Evolutionary conservation across 139 green algal species (phyloP), one percentile per base, ranked within the genome.

Genomic region (Nannochloris sp.): DNA sequence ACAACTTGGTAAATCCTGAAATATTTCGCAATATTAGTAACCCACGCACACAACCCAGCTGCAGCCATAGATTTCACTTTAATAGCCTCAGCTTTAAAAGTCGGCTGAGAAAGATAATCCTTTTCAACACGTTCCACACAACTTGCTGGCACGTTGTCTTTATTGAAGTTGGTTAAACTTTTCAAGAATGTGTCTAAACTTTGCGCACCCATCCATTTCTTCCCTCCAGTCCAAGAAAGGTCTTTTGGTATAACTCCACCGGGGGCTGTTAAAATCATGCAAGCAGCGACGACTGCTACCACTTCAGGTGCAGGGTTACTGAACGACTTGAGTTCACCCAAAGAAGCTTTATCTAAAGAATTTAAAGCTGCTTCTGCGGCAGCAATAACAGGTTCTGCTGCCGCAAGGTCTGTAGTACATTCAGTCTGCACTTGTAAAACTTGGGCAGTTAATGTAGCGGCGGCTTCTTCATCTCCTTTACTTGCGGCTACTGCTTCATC

Each of bases 11-110:
- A 95, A 56, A 97, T 92, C 42, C 88, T 77, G 85, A 91, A 92
- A 77, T 96, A 97, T 72, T 94, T 94, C 82, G 79, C 91, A 60
- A 97, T 95, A 74, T 96, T 96, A 72, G 92, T 70, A 8, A 95
- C 89, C 90, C 90, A 97, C 24, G 51, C 80, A 64, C 88, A 95
- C 48, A 97, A 81, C 2, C 90, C 90, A 3, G 88, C 89, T 42
- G 89, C 89, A n/a, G 90, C 90, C 6, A 62, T 76, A 0, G 88
- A 95, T 74, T 97, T 97, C 68, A 63, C 73, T 14, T 66, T 60
- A 64, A 97, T 93, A 71, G 80, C 74, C 12, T 93, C 90, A 4
- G 85, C 51, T 12, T 65, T 92, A 83, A 96, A 97, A 75, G 75
- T 80, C 6, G 86, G 72, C 13, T 83, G 80, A 38, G 51, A 80